Percentiles rank a stretch among this genome's conserved stretches.
Conservation (phyloP, 2,329 filamentous ascomycete genomes). For the Microcyclospora pomicola region DNA sequence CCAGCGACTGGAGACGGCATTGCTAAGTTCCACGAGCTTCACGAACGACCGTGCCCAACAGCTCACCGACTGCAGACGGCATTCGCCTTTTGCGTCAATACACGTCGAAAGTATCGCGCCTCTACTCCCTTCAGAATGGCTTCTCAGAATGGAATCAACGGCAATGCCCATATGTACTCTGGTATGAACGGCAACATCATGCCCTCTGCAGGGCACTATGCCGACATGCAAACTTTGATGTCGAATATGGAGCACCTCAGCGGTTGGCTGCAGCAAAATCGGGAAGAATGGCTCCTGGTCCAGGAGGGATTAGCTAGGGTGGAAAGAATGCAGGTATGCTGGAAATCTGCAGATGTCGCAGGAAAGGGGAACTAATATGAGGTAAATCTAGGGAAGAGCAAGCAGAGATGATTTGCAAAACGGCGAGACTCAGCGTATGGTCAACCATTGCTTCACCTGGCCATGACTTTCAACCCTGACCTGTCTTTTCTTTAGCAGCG, state of each 20-base stretch:
- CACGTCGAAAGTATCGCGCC: too few species aligned
- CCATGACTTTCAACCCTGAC: not conserved
- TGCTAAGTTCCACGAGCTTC: too few species aligned
- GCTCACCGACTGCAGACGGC: too few species aligned
- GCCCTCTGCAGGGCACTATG: slow-evolving; percentile 24
- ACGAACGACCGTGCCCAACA: too few species aligned
- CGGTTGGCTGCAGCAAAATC: slow-evolving; percentile 22
- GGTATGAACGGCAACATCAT: slow-evolving; percentile 18
- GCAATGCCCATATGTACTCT: slow-evolving; percentile 14
- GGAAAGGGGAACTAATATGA: too few species aligned
- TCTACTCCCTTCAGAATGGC: too few species aligned
- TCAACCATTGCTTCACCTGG: not conserved
- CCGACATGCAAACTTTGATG: slow-evolving; percentile 26
- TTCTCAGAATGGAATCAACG: slow-evolving; percentile 12
- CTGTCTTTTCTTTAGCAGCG: slow-evolving; percentile 5
- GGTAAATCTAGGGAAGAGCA: slow-evolving; percentile 1
- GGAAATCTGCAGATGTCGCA: not conserved
- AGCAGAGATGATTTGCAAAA: slow-evolving; percentile 1
- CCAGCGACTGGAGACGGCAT: too few species aligned
- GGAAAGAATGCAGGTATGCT: slow-evolving; percentile 15
- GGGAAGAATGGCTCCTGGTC: slow-evolving; percentile 21
- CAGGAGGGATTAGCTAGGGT: slow-evolving; percentile 20
- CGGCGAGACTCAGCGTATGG: slow-evolving; percentile 5
- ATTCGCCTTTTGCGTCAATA: too few species aligned
- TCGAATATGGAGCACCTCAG: slow-evolving; percentile 23